These are phyloP conservation scores for Trichophyton simii DNA, from an alignment of 2,329 filamentous ascomycete genomes.

Conservation along the genomic window DNA sequence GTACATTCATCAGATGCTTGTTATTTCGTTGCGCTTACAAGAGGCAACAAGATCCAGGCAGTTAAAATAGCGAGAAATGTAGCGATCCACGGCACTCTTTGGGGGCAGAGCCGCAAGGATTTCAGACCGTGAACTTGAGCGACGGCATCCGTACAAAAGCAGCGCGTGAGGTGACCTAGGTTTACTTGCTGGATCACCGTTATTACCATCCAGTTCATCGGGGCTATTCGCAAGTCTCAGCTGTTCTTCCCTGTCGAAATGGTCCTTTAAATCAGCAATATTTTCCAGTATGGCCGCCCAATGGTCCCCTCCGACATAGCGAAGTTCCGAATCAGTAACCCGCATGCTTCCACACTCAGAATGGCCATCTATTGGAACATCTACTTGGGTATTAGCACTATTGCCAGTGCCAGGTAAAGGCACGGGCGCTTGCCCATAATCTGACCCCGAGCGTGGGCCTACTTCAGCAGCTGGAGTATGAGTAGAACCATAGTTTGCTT, in stretches of 20 bases:
- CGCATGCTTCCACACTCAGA: slow-evolving; percentile 5
- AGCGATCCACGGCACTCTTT: slow-evolving; percentile 16
- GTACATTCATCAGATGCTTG: slow-evolving; percentile 10
- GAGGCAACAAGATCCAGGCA: slow-evolving; percentile 19
- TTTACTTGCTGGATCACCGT: not conserved
- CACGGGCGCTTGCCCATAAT: not conserved
- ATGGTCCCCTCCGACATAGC: slow-evolving; percentile 20
- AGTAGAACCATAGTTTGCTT: not conserved
- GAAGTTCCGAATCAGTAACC: not conserved
- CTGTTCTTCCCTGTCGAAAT: slow-evolving; percentile 17
- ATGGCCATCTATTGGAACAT: not conserved
- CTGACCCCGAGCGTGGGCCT: not conserved
- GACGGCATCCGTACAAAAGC: slow-evolving; percentile 5
- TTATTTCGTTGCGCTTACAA: slow-evolving; percentile 14
- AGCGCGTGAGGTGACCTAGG: slow-evolving; percentile 1
- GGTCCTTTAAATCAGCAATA: slow-evolving; percentile 16
- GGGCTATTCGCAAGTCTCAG: slow-evolving; percentile 6
- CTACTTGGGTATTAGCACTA: not conserved
- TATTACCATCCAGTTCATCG: slow-evolving; percentile 29
- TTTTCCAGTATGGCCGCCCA: slow-evolving; percentile 20
- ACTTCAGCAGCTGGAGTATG: not conserved
- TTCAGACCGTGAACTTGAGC: slow-evolving; percentile 19
- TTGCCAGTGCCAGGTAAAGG: not conserved
- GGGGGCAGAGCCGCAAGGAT: slow-evolving; percentile 19
- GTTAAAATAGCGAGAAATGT: slow-evolving; percentile 25